Percentiles rank a stretch among this genome's conserved stretches.
Evolutionary conservation across 163 green algal species (phyloP).

Genomic region (Coccomyxa subellipsoidea): DNA sequence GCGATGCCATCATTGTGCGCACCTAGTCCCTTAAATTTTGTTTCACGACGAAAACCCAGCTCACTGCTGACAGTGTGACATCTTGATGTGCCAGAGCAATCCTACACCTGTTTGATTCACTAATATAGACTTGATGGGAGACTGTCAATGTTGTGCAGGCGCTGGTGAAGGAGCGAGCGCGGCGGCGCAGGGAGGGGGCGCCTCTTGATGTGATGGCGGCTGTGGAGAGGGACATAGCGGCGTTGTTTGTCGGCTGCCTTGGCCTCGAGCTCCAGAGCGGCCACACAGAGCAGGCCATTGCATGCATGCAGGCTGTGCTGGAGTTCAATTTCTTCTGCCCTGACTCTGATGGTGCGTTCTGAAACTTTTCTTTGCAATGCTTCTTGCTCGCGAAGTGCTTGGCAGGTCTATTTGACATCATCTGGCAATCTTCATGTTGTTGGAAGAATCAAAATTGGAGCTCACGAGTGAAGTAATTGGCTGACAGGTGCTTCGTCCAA

Average conservation of each 20-base stretch:
- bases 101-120: too few relatives aligned
- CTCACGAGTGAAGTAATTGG: not conserved
- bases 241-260: not conserved
- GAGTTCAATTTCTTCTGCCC: slow-evolving; percentile 76
- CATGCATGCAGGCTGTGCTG: slow-evolving; percentile 57
- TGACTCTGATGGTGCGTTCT: not conserved
- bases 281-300: slow-evolving; percentile 60
- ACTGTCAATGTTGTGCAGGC: slow-evolving; percentile 21
- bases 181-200: slow-evolving; percentile 20
- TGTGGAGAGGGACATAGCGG: slow-evolving; percentile 27
- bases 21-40: not conserved
- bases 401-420: not conserved
- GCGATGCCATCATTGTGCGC: slow-evolving; percentile 35
- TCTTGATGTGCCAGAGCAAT: too few relatives aligned
- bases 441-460: not conserved
- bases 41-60: too few relatives aligned
- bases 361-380: not conserved
- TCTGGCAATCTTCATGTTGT: not conserved
- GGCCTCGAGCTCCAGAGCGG: slow-evolving; percentile 51
- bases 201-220: slow-evolving; percentile 13
- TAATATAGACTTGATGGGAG: too few relatives aligned
- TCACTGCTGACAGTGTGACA: too few relatives aligned
- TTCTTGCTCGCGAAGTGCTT: not conserved
- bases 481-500: slow-evolving; percentile 28
- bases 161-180: slow-evolving; percentile 35